Base-by-base conservation (phyloP, 1,284 basidiomycete species). In the Chalciporus piperatoides region DNA sequence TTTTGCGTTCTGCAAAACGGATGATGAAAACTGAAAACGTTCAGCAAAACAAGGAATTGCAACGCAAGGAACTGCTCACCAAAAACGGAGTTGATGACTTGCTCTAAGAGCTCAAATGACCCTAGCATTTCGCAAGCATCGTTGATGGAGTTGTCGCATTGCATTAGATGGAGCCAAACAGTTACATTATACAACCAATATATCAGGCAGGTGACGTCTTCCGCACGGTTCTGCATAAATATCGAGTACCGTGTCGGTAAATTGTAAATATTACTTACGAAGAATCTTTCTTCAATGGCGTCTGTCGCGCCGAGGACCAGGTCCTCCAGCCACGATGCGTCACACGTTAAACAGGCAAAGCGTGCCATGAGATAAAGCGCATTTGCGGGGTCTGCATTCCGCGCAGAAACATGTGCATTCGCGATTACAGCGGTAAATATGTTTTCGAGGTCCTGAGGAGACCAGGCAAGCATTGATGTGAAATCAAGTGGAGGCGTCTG, bases 141-240 rank as follows among this genome's bases (percentile, higher is more conserved):
- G 48, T 78, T 81, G 51, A 94, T 81, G 9, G 79, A 78, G 40
- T 79, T 78, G 64, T 97, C 94, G 56, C 88, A 90, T 51, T 89
- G 84, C 65, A 97, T 78, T 48, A 98, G 82, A 71, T 97, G 92
- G 14, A 98, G 77, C 74, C 96, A 89, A 12, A 92, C 70, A 6
- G 90, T 92, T 23, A 84, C 80, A 68, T 99, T 99, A 70, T 92
- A 92, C 36, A 97, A 73, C 96, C 97, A 99, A 68, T 97, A 98
- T 19, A 93, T 81, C 19, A 96, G 79, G 59, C 82, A 84, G 3
- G 90, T 84, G 44, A 97, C 73, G 62, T 97, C 90, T 56, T 96
- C 92, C 30, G 87, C 78, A 53, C 81, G 83, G 59, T 74, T 82
- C 92, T 95, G 63, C 12, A 53, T 54, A 50, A 42, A 44, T 28